Conservation (phyloP, 805 yeast genomes). For the Brettanomyces custersianus region DNA sequence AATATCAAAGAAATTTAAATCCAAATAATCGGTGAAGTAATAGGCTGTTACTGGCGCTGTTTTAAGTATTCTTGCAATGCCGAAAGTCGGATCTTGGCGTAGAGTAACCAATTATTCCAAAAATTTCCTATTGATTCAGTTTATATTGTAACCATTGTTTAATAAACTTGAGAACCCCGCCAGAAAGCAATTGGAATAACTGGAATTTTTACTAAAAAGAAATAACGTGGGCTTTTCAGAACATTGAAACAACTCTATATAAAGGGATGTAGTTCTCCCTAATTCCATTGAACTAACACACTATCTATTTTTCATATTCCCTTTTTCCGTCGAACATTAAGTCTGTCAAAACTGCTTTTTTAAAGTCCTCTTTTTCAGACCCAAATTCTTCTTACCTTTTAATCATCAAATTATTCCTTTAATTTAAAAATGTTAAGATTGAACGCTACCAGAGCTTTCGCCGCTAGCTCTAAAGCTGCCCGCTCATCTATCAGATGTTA, state of each 20-base stretch:
- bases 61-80: too few relatives aligned
- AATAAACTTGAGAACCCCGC: slow-evolving; percentile 1
- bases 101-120: too few relatives aligned
- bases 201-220: too few relatives aligned
- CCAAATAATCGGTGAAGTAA: too few relatives aligned
- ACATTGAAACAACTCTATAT: too few relatives aligned
- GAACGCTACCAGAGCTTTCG: not conserved
- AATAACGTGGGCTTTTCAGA: too few relatives aligned
- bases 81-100: slow-evolving; percentile 1
- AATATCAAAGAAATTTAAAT: not conserved
- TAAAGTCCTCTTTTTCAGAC: not conserved
- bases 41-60: too few relatives aligned
- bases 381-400: not conserved
- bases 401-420: not conserved
- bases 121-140: too few relatives aligned
- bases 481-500: slow-evolving; percentile 8
- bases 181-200: too few relatives aligned
- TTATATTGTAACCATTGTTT: too few relatives aligned
- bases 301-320: not conserved
- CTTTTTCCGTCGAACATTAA: not conserved
- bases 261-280: not conserved
- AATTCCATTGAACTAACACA: not conserved
- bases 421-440: slow-evolving; percentile 1
- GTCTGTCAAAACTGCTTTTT: not conserved
- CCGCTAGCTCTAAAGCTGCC: not conserved